phyloP scores from a whole-genome alignment of 78 protist genomes.

The Bodo saltans region DNA sequence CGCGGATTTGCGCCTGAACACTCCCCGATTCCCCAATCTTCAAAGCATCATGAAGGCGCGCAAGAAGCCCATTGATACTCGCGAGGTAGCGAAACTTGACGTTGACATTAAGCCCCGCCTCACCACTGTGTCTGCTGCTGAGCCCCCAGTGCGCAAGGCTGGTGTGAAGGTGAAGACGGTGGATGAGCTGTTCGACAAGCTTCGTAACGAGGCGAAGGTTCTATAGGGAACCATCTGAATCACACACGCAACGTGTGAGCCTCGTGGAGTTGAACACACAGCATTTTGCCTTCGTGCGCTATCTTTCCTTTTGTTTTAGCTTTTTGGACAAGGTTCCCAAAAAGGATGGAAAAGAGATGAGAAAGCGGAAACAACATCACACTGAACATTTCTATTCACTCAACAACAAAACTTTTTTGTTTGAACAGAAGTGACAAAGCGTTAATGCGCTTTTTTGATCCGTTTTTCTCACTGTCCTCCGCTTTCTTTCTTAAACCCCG shows the following conservation, averaged over 20 bases:
- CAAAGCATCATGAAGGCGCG: constrained; percentile 90
- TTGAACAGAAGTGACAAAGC: too few species aligned
- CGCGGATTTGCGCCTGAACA: constrained; percentile 87
- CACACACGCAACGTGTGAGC: too few species aligned
- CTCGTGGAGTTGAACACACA: background rate
- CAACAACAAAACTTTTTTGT: too few species aligned
- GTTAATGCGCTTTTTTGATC: too few species aligned
- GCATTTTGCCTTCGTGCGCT: background rate
- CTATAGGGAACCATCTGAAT: background rate
- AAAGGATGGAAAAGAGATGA: too few species aligned
- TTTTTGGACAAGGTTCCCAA: too few species aligned
- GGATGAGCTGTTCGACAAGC: constrained; percentile 64
- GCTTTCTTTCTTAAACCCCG: too few species aligned
- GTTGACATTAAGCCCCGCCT: constrained; percentile 63
- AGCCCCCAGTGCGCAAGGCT: background rate
- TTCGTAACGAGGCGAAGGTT: constrained; percentile 52
- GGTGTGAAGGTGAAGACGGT: constrained; percentile 42
- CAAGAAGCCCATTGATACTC: constrained; percentile 75
- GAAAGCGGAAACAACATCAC: too few species aligned
- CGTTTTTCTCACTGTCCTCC: too few species aligned
- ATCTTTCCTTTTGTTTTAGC: constrained; percentile 1
- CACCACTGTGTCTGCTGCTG: constrained; percentile 36
- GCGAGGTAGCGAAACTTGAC: constrained; percentile 60
- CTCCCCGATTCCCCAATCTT: constrained; percentile 92
- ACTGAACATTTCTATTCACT: too few species aligned